These are phyloP conservation scores for Capsicum rhomboideum DNA, from an alignment of 257 asterid species.

Conservation along the genomic window DNA sequence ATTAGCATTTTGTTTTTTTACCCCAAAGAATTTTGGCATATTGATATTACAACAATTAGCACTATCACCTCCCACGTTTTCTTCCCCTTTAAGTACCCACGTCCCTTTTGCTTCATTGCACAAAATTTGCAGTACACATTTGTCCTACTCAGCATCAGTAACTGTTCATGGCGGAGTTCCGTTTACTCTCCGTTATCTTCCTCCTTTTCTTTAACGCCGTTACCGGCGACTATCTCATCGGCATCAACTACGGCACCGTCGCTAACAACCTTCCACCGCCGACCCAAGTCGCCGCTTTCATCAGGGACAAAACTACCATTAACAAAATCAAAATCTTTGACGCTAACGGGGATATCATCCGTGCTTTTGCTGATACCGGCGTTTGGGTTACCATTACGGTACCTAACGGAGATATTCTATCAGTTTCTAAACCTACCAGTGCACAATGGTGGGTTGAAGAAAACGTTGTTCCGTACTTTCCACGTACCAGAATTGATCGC, in stretches of 20 bases:
- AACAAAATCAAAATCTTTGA: slow-evolving; percentile 12
- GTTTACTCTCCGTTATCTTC: not conserved
- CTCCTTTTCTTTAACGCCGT: not conserved
- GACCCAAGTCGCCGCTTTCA: not conserved
- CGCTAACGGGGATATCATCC: slow-evolving; percentile 10
- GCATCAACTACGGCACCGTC: slow-evolving; percentile 17
- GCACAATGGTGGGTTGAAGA: slow-evolving; percentile 24
- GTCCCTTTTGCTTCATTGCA: not conserved
- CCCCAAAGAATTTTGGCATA: not conserved
- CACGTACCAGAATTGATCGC: slow-evolving; percentile 19
- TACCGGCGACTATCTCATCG: not conserved
- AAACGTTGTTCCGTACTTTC: slow-evolving; percentile 18
- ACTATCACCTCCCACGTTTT: not conserved
- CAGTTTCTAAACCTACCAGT: slow-evolving; percentile 8
- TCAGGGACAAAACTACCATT: slow-evolving; percentile 1
- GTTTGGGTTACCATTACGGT: slow-evolving; percentile 4
- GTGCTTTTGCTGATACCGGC: slow-evolving; percentile 5
- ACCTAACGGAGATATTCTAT: slow-evolving; percentile 9
- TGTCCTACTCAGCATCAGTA: not conserved
- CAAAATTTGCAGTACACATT: not conserved
- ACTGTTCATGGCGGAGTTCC: not conserved
- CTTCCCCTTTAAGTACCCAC: not conserved
- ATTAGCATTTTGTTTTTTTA: not conserved
- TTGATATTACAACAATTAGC: not conserved
- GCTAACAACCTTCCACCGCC: slow-evolving; percentile 17